Base-by-base conservation (phyloP, 23 red algal genomes). In the Pyropia haitanensis region DNA sequence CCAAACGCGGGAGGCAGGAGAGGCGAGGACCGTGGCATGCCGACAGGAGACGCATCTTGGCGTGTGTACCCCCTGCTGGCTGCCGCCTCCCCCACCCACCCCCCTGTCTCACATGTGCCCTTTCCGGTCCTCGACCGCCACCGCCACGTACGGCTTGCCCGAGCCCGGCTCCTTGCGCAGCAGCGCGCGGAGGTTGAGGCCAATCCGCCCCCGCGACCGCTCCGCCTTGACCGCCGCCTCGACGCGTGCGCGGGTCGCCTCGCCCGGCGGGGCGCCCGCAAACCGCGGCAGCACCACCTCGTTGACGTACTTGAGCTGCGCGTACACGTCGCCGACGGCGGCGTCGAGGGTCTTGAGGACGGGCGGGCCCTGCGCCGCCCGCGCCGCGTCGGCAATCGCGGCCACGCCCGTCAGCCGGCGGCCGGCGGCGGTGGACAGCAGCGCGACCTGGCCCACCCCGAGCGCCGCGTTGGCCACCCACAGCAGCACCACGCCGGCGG, bases 91-190 rank as follows among this genome's bases (percentile, higher is more conserved):
- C 39, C 4, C n/a, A n/a, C n/a, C n/a, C n/a, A 12, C 39, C 39
- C 39, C 39, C 39, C 10, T 46, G 39, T 13, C 39, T 46, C 39
- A 46, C 39, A 46, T 0, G 10, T 10, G 8, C 39, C 39, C 39
- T 12, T 46, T 46, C 39, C 39, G 4, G 39, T 46, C 39, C 39
- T 46, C 39, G 39, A 46, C 39, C 8, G 39, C 39, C 39, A 84
- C 69, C 1, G 67, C 79, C 68, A 84, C 50, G 18, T 84, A 84
- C 52, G 54, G 48, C 46, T 64, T 60, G n/a, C 79, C 79, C 51
- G 71, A 56, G 26, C 23, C 48, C 17, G 66, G 68, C 23, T 84
- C 79, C 20, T 27, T 62, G 22, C 79, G 68, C 24, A 84, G 57
- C 2, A 74, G 68, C 30, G 79, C 79, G 20, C 67, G 59, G 18